Percentiles rank a stretch among this genome's conserved stretches.
phyloP scores from a whole-genome alignment of 2,329 filamentous ascomycete genomes.

The Sclerotinia spermophila region DNA sequence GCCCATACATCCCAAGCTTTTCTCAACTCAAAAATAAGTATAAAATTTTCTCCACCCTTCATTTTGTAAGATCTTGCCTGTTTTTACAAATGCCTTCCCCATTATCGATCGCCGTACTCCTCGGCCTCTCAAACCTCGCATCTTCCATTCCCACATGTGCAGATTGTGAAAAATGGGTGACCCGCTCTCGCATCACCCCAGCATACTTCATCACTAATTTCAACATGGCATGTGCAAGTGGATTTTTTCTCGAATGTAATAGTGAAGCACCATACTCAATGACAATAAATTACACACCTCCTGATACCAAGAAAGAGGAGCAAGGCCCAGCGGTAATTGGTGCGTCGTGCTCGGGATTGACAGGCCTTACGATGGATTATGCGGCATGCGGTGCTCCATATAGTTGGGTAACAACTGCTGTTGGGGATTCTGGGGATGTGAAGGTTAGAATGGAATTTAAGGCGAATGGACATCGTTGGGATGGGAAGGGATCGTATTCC shows the following conservation, averaged over 20 bases:
- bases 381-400: background rate
- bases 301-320: background rate
- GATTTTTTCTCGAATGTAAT: background rate
- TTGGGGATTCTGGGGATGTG: background rate
- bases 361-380: background rate
- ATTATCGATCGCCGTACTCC: background rate
- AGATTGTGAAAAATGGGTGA: background rate
- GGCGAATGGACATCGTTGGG: background rate
- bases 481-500: background rate
- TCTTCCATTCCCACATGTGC: background rate
- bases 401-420: background rate
- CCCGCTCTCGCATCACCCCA: background rate
- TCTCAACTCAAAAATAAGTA: background rate
- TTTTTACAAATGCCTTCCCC: background rate
- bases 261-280: background rate
- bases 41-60: too few relatives aligned
- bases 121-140: background rate
- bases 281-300: background rate
- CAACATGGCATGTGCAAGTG: background rate
- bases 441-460: background rate
- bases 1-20: background rate
- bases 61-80: background rate
- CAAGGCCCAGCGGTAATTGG: background rate
- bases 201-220: background rate
- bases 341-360: background rate